A percentile compares a stretch with the other conserved stretches of the same genome.
These are phyloP conservation scores for Termitomyces sp. DNA, from an alignment of 768 basidiomycete genomes.

Conservation along the genomic window DNA sequence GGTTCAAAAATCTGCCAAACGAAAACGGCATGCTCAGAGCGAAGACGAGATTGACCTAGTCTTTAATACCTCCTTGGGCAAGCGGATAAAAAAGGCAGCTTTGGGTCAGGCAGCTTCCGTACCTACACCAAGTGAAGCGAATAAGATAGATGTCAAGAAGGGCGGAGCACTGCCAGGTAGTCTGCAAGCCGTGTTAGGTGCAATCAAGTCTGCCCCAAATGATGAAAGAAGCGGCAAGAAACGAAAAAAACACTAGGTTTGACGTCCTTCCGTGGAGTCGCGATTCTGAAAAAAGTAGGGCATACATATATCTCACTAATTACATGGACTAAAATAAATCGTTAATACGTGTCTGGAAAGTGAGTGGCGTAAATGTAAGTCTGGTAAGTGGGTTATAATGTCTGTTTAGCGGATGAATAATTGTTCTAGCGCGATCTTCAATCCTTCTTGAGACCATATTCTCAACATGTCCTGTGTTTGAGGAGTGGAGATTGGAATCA, in stretches of 20 bases:
- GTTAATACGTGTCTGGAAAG: not conserved
- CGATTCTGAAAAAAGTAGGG: not conserved
- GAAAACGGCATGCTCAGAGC: constrained; percentile 41
- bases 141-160: constrained; percentile 12
- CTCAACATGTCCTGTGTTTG: constrained; percentile 18
- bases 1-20: constrained; percentile 13
- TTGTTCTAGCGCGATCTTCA: constrained; percentile 18
- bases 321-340: not conserved
- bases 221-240: constrained; percentile 36
- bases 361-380: not conserved
- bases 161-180: constrained; percentile 29
- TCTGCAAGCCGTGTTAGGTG: constrained; percentile 51
- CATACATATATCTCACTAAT: not conserved
- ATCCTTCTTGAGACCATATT: constrained; percentile 22
- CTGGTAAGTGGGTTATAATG: not conserved
- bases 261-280: not conserved
- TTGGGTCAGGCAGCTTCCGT: constrained; percentile 22
- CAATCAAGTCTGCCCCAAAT: constrained; percentile 56
- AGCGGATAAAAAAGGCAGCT: constrained; percentile 55
- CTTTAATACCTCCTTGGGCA: constrained; percentile 57
- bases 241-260: constrained; percentile 1
- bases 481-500: constrained; percentile 19
- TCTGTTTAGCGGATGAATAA: not conserved
- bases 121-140: not conserved
- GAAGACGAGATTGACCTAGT: constrained; percentile 76